Conservation (phyloP, 176 grass and related monocot species). For the Chrysopogon serrulatus region DNA sequence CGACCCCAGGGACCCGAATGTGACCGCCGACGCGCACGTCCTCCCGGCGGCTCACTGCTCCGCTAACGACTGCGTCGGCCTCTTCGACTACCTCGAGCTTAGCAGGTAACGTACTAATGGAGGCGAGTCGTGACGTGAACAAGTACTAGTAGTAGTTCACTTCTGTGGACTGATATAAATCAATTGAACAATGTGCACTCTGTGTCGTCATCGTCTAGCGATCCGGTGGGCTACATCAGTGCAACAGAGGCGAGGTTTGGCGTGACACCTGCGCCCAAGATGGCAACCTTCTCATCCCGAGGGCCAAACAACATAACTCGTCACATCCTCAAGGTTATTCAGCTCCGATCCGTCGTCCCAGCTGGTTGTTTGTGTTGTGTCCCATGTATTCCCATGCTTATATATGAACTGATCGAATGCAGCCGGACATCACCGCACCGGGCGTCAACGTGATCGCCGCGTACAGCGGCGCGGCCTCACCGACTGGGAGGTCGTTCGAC, state of each 20-base stretch:
- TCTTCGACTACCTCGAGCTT: slow-evolving; percentile 31
- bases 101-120: not conserved
- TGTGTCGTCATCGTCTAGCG: no score
- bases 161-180: not conserved
- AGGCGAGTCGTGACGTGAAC: no score
- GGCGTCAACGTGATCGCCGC: slow-evolving; percentile 60
- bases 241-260: slow-evolving; percentile 8
- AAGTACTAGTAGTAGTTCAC: no score
- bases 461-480: slow-evolving; percentile 21
- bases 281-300: slow-evolving; percentile 59
- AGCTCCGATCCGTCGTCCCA: not conserved
- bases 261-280: slow-evolving; percentile 53
- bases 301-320: slow-evolving; percentile 54
- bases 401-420: not conserved
- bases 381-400: no score
- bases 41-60: slow-evolving; percentile 52
- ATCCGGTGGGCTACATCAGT: slow-evolving; percentile 33
- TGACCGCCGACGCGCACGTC: slow-evolving; percentile 38
- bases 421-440: slow-evolving; percentile 70
- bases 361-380: not conserved
- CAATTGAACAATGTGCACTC: no score
- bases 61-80: slow-evolving; percentile 1
- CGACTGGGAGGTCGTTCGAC: slow-evolving; percentile 35
- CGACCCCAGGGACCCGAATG: not conserved
- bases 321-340: slow-evolving; percentile 46